phyloP scores from a whole-genome alignment of 768 basidiomycete genomes.

The Lentinula detonsa region DNA sequence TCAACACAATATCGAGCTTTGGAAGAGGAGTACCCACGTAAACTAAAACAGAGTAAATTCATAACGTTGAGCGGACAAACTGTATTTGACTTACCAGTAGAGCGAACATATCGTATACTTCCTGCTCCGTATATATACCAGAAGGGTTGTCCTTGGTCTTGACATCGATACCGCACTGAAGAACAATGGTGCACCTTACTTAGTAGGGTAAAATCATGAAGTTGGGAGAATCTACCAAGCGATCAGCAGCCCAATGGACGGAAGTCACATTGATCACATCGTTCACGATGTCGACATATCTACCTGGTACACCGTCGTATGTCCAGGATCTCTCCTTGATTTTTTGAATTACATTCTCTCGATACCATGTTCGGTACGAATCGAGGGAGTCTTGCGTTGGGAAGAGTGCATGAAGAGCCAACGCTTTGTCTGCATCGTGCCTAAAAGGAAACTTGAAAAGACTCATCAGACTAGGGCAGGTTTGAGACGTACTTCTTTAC shows the following conservation, averaged over 20 bases:
- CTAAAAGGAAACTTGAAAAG: slow-evolving; percentile 12
- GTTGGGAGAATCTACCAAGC: slow-evolving; percentile 21
- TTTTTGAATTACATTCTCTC: slow-evolving; percentile 18
- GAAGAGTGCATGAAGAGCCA: slow-evolving; percentile 28
- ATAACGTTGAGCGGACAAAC: background rate
- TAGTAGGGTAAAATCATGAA: background rate
- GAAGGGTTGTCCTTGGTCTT: slow-evolving; percentile 39
- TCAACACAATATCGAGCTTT: background rate
- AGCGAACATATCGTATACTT: slow-evolving; percentile 39
- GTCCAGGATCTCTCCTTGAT: slow-evolving; percentile 27
- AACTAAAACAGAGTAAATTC: background rate
- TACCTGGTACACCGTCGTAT: slow-evolving; percentile 26
- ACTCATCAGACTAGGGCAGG: background rate
- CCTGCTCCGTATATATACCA: slow-evolving; percentile 39
- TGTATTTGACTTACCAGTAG: slow-evolving; percentile 9
- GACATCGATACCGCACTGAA: slow-evolving; percentile 36
- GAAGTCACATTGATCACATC: slow-evolving; percentile 41
- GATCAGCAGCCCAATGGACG: slow-evolving; percentile 33
- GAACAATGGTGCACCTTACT: background rate
- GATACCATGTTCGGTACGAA: slow-evolving; percentile 24
- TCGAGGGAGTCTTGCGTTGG: slow-evolving; percentile 23
- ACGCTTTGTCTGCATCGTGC: slow-evolving; percentile 24
- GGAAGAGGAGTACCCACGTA: background rate
- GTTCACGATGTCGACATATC: slow-evolving; percentile 39
- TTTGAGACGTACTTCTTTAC: slow-evolving; percentile 17